Evolutionary conservation across 2,329 filamentous ascomycete genomes (phyloP), one percentile per base, ranked within the genome.

Genomic region (Amauroascus niger): DNA sequence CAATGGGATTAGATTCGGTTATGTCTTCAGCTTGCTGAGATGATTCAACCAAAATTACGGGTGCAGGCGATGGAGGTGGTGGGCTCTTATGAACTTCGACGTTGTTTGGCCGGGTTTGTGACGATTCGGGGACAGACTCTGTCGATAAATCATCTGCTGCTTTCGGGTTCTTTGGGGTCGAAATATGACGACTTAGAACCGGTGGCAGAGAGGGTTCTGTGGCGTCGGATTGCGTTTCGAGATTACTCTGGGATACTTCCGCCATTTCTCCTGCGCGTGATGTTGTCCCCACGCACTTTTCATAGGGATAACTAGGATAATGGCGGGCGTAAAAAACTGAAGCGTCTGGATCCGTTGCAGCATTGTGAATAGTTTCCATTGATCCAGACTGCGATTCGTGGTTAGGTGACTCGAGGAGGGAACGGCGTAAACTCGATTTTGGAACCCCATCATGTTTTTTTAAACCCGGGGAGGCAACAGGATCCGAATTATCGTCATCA

Each of bases 1-100:
- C 35, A 11, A 14, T 18, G 8, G 41, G 9, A 16, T 52, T 26
- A 57, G 54, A 18, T 55, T 57, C 33, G 54, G 56, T 33, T 58
- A 52, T 9, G 57, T 50, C 16, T 52, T 57, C n/a, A 24, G 30
- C 13, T 30, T 44, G 6, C 64, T 73, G 70, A 1, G 70, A 72
- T 9, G 70, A 73, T 56, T 70, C 69, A 18, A 73, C 69, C 54
- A 71, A 65, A 3, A 72, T 63, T 24, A 69, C 59, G 2, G 65
- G 61, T 11, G 63, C 58, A 41, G 59, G 26, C 7, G 49, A 64
- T 11, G 58, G 55, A 46, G 40, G 60, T 22, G 60, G 58, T 33
- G 58, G 60, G 22, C 55, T 56, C 37, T 61, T 60, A 2, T 32
- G 24, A 1, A 26, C 16, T 14, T 24, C 39, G 6, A 18, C 6